A percentile compares a stretch with the other conserved stretches of the same genome.
These are phyloP conservation scores for Datisca glomerata DNA, from an alignment of 306 rosid species.

Conservation along the genomic window DNA sequence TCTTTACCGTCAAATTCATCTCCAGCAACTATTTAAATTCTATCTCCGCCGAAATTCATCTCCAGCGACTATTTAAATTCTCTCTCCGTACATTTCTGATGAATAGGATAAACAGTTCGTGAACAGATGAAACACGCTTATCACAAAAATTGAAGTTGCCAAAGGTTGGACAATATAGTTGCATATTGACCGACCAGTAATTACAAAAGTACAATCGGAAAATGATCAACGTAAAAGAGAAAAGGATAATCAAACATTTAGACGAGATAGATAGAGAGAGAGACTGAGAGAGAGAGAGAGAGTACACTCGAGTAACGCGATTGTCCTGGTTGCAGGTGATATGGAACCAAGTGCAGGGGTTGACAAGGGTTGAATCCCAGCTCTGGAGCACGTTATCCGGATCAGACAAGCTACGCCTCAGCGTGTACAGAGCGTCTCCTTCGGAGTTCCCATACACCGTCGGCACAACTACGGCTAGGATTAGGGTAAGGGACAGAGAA, in stretches of 20 bases:
- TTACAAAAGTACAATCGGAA: neutral
- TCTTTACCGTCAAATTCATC: too few species aligned
- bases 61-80: too few species aligned
- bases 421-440: conserved; percentile 81
- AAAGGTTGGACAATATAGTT: too few species aligned
- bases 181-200: too few species aligned
- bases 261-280: neutral
- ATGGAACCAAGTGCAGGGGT: conserved; percentile 98
- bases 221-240: neutral
- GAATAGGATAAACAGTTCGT: too few species aligned
- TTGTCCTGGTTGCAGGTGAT: conserved; percentile 87
- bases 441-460: conserved; percentile 50
- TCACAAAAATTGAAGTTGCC: too few species aligned
- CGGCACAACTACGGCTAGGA: conserved; percentile 7
- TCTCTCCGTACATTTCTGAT: too few species aligned
- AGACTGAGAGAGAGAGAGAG: conserved; percentile 2
- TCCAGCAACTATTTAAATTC: too few species aligned
- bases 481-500: neutral
- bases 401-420: conserved; percentile 66
- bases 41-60: too few species aligned
- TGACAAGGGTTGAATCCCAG: conserved; percentile 96
- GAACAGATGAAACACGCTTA: too few species aligned
- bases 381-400: conserved; percentile 86
- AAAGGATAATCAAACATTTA: neutral
- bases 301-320: conserved; percentile 87